Conservation (phyloP, 345 rosid genomes). For the Rhodomyrtus tomentosa region DNA sequence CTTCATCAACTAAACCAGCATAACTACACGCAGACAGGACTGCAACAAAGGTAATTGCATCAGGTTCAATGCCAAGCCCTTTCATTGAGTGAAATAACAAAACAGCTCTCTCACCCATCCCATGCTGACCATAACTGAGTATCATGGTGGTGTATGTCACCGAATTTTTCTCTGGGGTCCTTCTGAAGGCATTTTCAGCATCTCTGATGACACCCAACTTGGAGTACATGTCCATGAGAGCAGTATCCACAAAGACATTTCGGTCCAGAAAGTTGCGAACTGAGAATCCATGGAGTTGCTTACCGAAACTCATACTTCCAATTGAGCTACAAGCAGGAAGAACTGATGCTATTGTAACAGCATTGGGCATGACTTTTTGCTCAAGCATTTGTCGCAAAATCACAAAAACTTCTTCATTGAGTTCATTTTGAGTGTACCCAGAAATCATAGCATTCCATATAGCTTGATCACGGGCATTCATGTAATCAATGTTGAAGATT, state of each 20-base stretch:
- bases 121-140: constrained; percentile 77
- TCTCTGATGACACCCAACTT: constrained; percentile 55
- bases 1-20: constrained; percentile 70
- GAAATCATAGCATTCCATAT: constrained; percentile 88
- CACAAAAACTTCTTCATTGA: constrained; percentile 41
- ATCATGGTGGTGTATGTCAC: constrained; percentile 83
- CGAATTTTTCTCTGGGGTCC: constrained; percentile 43
- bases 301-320: constrained; percentile 56
- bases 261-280: constrained; percentile 49
- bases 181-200: constrained; percentile 50
- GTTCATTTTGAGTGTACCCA: constrained; percentile 69
- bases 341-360: constrained; percentile 60
- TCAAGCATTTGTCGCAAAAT: constrained; percentile 52
- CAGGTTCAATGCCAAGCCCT: constrained; percentile 37
- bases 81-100: constrained; percentile 63
- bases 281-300: constrained; percentile 72
- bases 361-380: constrained; percentile 50
- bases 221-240: constrained; percentile 81
- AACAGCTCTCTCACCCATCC: constrained; percentile 70
- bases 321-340: constrained; percentile 66
- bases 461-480: constrained; percentile 49
- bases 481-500: constrained; percentile 28
- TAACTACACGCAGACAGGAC: constrained; percentile 78
- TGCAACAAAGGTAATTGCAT: constrained; percentile 66
- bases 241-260: constrained; percentile 64